Conservation (phyloP, 805 yeast genomes). For the Metschnikowia vanudenii region DNA sequence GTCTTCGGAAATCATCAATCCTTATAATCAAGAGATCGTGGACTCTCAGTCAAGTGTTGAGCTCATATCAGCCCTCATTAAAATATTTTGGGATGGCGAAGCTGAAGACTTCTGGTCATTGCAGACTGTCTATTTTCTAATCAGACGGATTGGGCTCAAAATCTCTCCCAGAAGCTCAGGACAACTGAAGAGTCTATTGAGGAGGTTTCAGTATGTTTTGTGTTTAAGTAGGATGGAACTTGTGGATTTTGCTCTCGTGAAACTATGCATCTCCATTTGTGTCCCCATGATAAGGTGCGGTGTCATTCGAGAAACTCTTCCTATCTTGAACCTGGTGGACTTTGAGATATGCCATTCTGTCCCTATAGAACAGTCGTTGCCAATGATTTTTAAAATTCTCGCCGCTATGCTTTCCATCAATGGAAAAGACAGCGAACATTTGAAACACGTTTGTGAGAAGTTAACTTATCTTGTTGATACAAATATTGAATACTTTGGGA, state of each 20-base stretch:
- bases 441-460: neutral
- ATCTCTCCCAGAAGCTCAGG: neutral
- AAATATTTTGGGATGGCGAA: conserved; percentile 19
- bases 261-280: conserved; percentile 3
- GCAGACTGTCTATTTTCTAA: conserved; percentile 35
- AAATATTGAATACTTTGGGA: neutral
- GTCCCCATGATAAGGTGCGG: conserved; percentile 6
- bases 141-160: conserved; percentile 24
- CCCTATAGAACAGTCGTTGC: neutral
- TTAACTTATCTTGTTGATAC: neutral
- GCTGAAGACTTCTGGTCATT: conserved; percentile 33
- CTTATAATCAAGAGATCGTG: neutral
- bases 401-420: conserved; percentile 5
- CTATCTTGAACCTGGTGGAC: conserved; percentile 17
- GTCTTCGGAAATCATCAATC: neutral
- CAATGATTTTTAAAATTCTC: conserved; percentile 8
- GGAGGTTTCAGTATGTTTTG: conserved; percentile 9
- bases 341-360: conserved; percentile 1
- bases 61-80: conserved; percentile 24
- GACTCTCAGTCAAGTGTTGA: conserved; percentile 26
- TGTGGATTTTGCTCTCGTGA: neutral
- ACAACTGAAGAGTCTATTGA: conserved; percentile 1
- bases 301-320: neutral
- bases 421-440: neutral
- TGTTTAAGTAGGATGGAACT: conserved; percentile 7